Conservation (phyloP, 2,329 filamentous ascomycete genomes). For the Pseudogymnoascus sp. region DNA sequence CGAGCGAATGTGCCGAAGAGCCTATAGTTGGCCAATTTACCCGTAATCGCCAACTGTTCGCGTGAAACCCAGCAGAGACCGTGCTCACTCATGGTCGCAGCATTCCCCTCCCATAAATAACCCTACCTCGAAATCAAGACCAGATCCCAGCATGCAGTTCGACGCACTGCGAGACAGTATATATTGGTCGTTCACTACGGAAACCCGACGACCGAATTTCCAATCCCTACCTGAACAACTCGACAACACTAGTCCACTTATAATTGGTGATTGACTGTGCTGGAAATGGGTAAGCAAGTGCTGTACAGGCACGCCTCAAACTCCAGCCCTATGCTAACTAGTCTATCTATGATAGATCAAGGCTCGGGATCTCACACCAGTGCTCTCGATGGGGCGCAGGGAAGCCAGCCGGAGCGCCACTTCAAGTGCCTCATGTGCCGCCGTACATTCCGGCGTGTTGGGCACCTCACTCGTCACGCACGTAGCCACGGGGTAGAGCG, state of each 20-base stretch:
- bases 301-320: neutral
- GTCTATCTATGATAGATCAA: neutral
- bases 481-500: conserved; percentile 21
- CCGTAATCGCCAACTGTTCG: too few relatives aligned
- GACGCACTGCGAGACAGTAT: neutral
- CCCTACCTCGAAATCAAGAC: too few relatives aligned
- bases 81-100: too few relatives aligned
- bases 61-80: too few relatives aligned
- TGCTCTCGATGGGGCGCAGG: neutral
- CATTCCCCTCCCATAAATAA: too few relatives aligned
- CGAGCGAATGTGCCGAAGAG: too few relatives aligned
- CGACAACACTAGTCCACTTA: neutral
- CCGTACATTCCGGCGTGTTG: conserved; percentile 20
- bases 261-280: neutral
- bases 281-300: neutral
- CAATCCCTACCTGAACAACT: conserved; percentile 1
- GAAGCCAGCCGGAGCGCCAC: neutral
- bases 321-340: neutral
- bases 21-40: too few relatives aligned
- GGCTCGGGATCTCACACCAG: neutral
- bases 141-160: too few relatives aligned
- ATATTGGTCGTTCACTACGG: neutral
- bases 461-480: conserved; percentile 22
- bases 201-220: neutral
- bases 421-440: conserved; percentile 19